Conservation (phyloP, 371 early-diverging fungal genomes). For the Mortierella sp. region DNA sequence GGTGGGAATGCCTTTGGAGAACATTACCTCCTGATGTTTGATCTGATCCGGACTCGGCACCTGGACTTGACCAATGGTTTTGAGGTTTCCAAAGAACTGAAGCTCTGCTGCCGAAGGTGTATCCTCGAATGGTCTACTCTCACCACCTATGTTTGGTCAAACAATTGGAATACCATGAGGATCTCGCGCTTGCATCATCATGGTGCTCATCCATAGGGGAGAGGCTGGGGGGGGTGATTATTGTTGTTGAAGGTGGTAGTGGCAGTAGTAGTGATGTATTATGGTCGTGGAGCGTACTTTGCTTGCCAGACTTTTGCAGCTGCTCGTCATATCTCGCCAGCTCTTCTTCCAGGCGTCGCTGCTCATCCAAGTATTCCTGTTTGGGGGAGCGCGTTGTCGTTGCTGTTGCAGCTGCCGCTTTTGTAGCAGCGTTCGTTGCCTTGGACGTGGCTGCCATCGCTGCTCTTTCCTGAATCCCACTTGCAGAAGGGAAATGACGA, state of each 20-base stretch:
- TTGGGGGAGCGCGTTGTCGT: conserved; percentile 18
- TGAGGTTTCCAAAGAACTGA: conserved; percentile 51
- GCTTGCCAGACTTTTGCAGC: conserved; percentile 20
- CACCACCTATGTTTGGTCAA: conserved; percentile 25
- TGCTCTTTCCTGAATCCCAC: conserved; percentile 27
- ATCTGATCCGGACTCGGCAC: conserved; percentile 44
- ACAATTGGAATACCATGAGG: not conserved
- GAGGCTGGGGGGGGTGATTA: too few species aligned
- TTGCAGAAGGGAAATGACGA: conserved; percentile 47
- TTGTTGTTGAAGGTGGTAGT: too few species aligned
- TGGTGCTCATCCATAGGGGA: too few species aligned
- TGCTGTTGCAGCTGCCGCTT: not conserved
- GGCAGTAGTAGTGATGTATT: too few species aligned
- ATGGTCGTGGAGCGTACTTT: conserved; percentile 19
- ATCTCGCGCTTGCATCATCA: not conserved
- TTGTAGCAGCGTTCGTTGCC: not conserved
- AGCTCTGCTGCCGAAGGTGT: conserved; percentile 47
- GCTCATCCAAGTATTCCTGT: conserved; percentile 40
- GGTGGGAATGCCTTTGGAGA: too few species aligned
- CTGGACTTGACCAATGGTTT: conserved; percentile 37
- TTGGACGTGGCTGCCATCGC: conserved; percentile 11
- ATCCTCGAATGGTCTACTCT: conserved; percentile 44
- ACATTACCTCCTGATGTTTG: conserved; percentile 45
- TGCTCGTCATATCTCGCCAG: conserved; percentile 31
- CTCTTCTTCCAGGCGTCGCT: conserved; percentile 36